These are phyloP conservation scores for Leccinum subgranulosum DNA, from an alignment of 768 basidiomycete genomes.

Conservation along the genomic window DNA sequence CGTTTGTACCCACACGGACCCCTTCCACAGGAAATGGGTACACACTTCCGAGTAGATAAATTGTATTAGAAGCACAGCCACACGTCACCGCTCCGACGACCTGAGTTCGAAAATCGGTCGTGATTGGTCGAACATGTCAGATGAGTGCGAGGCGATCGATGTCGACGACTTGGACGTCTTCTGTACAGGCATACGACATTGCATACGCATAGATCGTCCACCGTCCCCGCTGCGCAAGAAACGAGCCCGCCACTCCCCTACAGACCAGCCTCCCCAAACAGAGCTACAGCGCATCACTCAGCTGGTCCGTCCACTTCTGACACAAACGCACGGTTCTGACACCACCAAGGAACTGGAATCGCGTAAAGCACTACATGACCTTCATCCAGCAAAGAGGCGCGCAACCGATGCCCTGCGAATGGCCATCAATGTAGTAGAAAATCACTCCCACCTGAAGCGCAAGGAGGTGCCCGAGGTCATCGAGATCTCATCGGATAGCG, in stretches of 20 bases:
- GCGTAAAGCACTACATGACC: conserved; percentile 11
- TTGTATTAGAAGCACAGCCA: too few relatives aligned
- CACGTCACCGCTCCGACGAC: conserved; percentile 13
- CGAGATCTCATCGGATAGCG: conserved; percentile 31
- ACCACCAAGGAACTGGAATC: conserved; percentile 20
- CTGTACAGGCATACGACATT: conserved; percentile 17
- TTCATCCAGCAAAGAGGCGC: conserved; percentile 21
- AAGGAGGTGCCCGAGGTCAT: conserved; percentile 19
- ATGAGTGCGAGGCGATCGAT: conserved; percentile 21
- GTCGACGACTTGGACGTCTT: conserved; percentile 24
- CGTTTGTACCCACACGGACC: too few relatives aligned
- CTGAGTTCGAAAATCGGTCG: background rate
- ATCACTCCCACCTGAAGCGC: conserved; percentile 20
- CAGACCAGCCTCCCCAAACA: conserved; percentile 7
- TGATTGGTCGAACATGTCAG: conserved; percentile 2
- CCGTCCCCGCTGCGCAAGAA: conserved; percentile 11
- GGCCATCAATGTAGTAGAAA: conserved; percentile 8
- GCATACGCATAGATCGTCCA: conserved; percentile 14
- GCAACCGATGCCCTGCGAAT: conserved; percentile 17
- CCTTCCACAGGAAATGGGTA: too few relatives aligned
- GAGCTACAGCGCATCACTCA: conserved; percentile 25
- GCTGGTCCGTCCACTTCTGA: conserved; percentile 9
- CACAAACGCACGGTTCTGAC: conserved; percentile 7
- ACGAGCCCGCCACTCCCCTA: conserved; percentile 1
- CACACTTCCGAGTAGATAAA: too few relatives aligned